Evolutionary conservation across 1,284 basidiomycete species (phyloP), one percentile per base, ranked within the genome.

Genomic region (Sporisorium iseilematis-ciliati): DNA sequence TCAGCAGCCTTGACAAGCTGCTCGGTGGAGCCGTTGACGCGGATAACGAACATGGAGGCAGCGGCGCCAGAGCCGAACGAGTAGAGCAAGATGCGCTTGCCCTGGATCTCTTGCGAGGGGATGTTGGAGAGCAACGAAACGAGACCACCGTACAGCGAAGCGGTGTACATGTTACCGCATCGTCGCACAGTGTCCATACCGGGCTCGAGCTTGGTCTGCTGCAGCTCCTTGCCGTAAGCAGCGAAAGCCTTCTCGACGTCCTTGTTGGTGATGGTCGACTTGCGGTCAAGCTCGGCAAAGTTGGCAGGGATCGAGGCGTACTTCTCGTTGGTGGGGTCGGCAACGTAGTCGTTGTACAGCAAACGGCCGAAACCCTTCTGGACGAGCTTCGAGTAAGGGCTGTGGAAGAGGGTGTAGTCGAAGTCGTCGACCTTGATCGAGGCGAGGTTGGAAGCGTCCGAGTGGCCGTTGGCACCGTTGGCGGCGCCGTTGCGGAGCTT

Each of bases 351-450:
- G 85, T 95, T 94, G 89, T 90, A 96, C 79, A 92, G 84, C 87
- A 98, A 87, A 69, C 96, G 93, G n/a, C 92, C 95, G 86, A 95
- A 92, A 48, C 93, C 95, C 88, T 98, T 99, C 87, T 97, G 93
- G 52, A 97, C 95, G 86, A 97, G 93, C 88, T 99, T 99, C 87
- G 95, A 94, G 87, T 98, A 99, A 1, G 96, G 96, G 62, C 57
- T 77, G 76, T 90, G 89, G 90, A 96, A 93, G 84, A 95, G 90
- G 73, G 92, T 90, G 85, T 93, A 96, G 88, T 97, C 94, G 85
- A 95, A 90, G 83, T 91, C 89, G 68, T 91, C 90, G 45, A 95
- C 89, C 45, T 91, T 92, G 87, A 92, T 65, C 49, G 78, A 60
- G 31, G 81, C 74, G 41, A 78, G 75, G 45, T 56, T 64, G 38